Percentiles rank a stretch among this genome's conserved stretches.
Evolutionary conservation across 306 rosid species (phyloP).

Genomic region (Gastrolobium bilobum): DNA sequence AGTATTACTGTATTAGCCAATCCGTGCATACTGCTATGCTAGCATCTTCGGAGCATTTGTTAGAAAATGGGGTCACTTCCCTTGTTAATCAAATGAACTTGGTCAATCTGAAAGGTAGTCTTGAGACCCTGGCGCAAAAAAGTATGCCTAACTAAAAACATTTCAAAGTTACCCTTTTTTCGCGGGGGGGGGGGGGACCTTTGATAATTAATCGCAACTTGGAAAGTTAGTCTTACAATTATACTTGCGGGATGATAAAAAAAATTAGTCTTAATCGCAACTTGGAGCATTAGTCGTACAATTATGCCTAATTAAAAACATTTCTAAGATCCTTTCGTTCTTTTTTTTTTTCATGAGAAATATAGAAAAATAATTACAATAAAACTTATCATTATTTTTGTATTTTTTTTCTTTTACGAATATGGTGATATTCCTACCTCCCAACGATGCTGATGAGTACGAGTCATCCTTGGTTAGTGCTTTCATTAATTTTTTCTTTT

Average conservation of each 20-base stretch:
- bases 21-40: conserved; percentile 11
- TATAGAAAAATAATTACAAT: too few relatives aligned
- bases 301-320: too few relatives aligned
- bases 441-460: background rate
- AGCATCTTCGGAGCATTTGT: conserved; percentile 39
- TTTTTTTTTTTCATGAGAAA: background rate
- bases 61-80: background rate
- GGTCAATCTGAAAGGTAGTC: conserved; percentile 7
- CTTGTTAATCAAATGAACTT: conserved; percentile 4
- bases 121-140: conserved; percentile 1
- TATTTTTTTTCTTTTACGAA: background rate
- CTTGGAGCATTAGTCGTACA: too few relatives aligned
- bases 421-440: background rate
- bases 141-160: conserved; percentile 19
- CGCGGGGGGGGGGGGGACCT: too few relatives aligned
- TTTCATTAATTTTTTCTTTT: conserved; percentile 32
- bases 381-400: too few relatives aligned
- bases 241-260: too few relatives aligned
- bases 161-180: background rate
- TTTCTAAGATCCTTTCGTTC: too few relatives aligned
- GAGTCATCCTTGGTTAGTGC: background rate
- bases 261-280: too few relatives aligned
- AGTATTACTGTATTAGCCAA: conserved; percentile 36
- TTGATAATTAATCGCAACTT: too few relatives aligned
- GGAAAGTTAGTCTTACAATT: too few relatives aligned